A percentile compares a stretch with the other conserved stretches of the same genome.
phyloP scores from a whole-genome alignment of 139 green algal species.

The Mychonastes homosphaera region DNA sequence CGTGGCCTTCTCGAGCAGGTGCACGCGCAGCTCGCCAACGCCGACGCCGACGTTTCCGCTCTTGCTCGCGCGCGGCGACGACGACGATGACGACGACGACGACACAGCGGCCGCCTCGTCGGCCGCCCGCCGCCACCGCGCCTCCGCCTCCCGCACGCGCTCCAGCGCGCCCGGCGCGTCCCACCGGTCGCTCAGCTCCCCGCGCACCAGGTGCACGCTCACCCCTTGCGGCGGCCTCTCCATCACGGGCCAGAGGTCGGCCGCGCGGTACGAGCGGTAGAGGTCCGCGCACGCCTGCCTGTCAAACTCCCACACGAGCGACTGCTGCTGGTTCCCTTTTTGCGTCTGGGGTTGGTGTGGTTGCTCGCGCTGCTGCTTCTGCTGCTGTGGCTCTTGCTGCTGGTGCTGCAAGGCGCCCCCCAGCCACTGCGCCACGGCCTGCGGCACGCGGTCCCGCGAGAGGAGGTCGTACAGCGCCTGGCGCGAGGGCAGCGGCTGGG shows the following conservation, averaged over 20 bases:
- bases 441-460: conserved; percentile 30
- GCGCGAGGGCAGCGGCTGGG: conserved; percentile 40
- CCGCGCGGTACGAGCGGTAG: conserved; percentile 59
- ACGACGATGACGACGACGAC: too few species aligned
- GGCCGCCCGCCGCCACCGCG: too few species aligned
- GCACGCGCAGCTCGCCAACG: too few species aligned
- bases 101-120: too few species aligned
- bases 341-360: too few species aligned
- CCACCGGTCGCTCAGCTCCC: conserved; percentile 48
- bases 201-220: conserved; percentile 49
- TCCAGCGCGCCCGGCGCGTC: conserved; percentile 7
- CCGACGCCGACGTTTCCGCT: too few species aligned
- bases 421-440: conserved; percentile 63
- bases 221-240: conserved; percentile 30
- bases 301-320: conserved; percentile 51
- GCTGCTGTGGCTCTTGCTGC: conserved; percentile 10
- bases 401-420: conserved; percentile 50
- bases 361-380: conserved; percentile 2
- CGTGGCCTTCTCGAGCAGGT: conserved; percentile 49
- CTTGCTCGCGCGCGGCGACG: too few species aligned
- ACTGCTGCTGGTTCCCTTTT: too few species aligned
- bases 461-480: conserved; percentile 38
- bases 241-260: conserved; percentile 26
- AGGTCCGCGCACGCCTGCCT: conserved; percentile 45
- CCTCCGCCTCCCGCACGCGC: too few species aligned